phyloP scores from a whole-genome alignment of 2,329 filamentous ascomycete species.

The Monascus ruber region DNA sequence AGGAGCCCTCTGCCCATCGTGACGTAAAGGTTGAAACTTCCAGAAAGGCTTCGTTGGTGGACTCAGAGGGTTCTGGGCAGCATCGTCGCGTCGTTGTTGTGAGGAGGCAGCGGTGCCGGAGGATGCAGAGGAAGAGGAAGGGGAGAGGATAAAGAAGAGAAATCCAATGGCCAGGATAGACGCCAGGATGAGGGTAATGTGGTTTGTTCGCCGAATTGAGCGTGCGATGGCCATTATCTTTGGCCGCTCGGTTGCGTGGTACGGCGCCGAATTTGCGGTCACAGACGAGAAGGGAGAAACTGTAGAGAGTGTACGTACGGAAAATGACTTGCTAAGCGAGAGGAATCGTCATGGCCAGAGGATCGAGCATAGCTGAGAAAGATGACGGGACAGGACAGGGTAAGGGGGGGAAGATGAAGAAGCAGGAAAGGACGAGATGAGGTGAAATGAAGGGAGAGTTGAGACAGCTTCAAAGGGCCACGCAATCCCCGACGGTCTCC shows the following conservation, averaged over 20 bases:
- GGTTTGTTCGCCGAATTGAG: slow-evolving; percentile 65
- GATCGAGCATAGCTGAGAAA: too few species aligned
- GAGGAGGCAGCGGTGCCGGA: slow-evolving; percentile 38
- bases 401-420: too few species aligned
- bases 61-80: slow-evolving; percentile 59
- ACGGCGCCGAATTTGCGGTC: too few species aligned
- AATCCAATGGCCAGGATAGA: slow-evolving; percentile 61
- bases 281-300: too few species aligned
- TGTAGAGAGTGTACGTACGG: too few species aligned
- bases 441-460: too few species aligned
- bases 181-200: slow-evolving; percentile 63
- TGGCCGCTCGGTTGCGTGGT: slow-evolving; percentile 1
- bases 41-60: slow-evolving; percentile 64
- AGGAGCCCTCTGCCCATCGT: slow-evolving; percentile 45
- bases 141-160: slow-evolving; percentile 41
- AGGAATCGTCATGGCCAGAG: too few species aligned
- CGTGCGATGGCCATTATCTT: slow-evolving; percentile 49
- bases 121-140: slow-evolving; percentile 41
- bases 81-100: slow-evolving; percentile 41
- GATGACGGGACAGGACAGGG: too few species aligned
- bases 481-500: too few species aligned
- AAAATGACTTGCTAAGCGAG: too few species aligned
- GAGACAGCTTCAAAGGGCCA: too few species aligned
- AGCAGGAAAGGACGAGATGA: too few species aligned
- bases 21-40: slow-evolving; percentile 45